Evolutionary conservation across 2,329 filamentous ascomycete genomes (phyloP).

Genomic region (Fusarium dimerum): DNA sequence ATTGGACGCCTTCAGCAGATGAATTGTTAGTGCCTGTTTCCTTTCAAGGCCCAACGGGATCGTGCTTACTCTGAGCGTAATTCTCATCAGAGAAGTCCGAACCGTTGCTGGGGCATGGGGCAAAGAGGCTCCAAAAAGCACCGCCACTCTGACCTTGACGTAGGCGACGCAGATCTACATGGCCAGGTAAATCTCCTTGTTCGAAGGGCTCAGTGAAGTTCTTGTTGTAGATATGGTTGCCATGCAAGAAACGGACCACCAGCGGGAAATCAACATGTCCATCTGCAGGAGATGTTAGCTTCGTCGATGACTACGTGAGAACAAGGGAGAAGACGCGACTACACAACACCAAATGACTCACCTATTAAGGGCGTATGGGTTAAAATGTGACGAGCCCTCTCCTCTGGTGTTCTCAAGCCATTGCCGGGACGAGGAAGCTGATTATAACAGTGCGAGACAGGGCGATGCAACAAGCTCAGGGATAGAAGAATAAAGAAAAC

Average conservation of each 20-base stretch:
- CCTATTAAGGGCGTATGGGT: constrained; percentile 51
- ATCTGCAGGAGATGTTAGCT: constrained; percentile 51
- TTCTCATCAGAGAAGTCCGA: constrained; percentile 73
- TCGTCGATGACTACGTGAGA: background rate
- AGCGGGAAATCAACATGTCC: constrained; percentile 89
- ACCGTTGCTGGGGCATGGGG: constrained; percentile 72
- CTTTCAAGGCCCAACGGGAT: background rate
- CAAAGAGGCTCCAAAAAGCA: constrained; percentile 91
- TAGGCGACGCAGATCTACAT: constrained; percentile 81
- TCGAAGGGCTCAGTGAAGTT: constrained; percentile 77
- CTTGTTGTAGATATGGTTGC: constrained; percentile 75
- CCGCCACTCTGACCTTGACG: constrained; percentile 73
- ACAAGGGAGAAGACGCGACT: background rate
- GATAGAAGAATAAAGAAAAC: constrained; percentile 29
- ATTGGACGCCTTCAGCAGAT: constrained; percentile 54
- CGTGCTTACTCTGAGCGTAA: constrained; percentile 63
- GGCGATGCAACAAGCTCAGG: constrained; percentile 29
- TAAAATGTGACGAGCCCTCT: constrained; percentile 49
- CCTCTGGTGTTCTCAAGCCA: constrained; percentile 40
- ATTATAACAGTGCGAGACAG: constrained; percentile 26
- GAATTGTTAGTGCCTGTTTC: background rate
- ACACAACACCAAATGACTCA: constrained; percentile 23
- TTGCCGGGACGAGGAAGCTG: constrained; percentile 26
- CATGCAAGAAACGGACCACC: constrained; percentile 63
- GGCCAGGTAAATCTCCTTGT: constrained; percentile 64